These are phyloP conservation scores for Castanea sativa DNA, from an alignment of 306 rosid species.

Conservation along the genomic window DNA sequence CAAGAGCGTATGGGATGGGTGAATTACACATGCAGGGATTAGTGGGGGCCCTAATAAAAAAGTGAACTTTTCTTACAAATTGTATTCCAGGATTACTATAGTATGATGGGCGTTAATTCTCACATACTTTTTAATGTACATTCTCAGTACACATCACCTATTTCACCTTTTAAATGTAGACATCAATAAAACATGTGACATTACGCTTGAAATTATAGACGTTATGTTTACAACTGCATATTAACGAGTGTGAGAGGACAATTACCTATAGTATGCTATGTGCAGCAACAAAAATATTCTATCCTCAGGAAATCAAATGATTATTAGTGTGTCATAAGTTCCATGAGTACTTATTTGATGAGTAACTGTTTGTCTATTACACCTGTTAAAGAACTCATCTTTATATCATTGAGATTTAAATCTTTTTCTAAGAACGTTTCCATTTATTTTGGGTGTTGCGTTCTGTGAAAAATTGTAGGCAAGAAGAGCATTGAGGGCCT, in stretches of 20 bases:
- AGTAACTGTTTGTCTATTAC: background rate
- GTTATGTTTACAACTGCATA: too few relatives aligned
- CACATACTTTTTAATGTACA: too few relatives aligned
- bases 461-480: slow-evolving; percentile 48
- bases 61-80: background rate
- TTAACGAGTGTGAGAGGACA: too few relatives aligned
- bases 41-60: too few relatives aligned
- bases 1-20: too few relatives aligned
- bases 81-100: background rate
- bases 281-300: background rate
- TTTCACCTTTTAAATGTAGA: too few relatives aligned
- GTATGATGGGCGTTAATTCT: background rate
- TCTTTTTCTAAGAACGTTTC: background rate
- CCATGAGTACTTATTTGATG: background rate
- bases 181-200: too few relatives aligned
- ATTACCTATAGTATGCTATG: background rate
- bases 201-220: too few relatives aligned
- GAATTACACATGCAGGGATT: too few relatives aligned
- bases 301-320: background rate
- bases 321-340: too few relatives aligned
- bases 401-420: background rate
- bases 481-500: slow-evolving; percentile 92
- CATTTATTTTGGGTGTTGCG: background rate
- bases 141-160: too few relatives aligned
- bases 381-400: background rate